Evolutionary conservation across 805 yeast species (phyloP), one percentile per base, ranked within the genome.

Genomic region (Nakazawaea ernobii): DNA sequence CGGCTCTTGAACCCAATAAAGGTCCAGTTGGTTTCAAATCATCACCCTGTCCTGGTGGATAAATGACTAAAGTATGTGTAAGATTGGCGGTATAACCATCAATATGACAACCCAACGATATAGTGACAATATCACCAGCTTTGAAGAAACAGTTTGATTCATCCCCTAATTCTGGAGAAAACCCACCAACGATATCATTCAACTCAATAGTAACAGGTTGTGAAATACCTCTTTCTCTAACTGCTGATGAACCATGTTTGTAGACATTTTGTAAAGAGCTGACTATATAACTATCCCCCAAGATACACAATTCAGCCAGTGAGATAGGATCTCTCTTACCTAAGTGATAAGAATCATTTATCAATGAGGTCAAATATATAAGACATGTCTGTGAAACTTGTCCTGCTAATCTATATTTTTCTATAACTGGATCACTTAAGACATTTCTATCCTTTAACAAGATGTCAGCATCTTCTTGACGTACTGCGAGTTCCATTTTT

Each of bases 31-130:
- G 91, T 46, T 67, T 69, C 37, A 65, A 49, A 27, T 65, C 60
- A 27, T 67, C 64, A 24, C 63, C 68, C 45, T 60, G 71, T 33
- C 81, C 83, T 30, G 82, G 80, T 45, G 95, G 95, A 57, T 80
- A 86, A 46, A 90, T 81, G 29, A 90, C 94, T 52, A 89, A 60
- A 1, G 97, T 91, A 66, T 94, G 99, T 28, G 95, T 80, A 9
- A 80, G 81, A 62, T 81, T 79, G 1, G 96, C 82, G 10, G 97
- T 86, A 70, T 91, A 94, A 48, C 99, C 99, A 66, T 94, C 99
- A 55, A 94, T 79, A 54, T 94, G 97, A 50, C 85, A 91, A 42
- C 97, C 99, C 28, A 92, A 73, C 10, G 86, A 71, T 49, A 94
- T 76, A 52, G 92, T 91, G 32, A 88, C 88, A 42, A 91, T 74